Conservation (phyloP, 805 yeast species). For the Suhomyces sp. region DNA sequence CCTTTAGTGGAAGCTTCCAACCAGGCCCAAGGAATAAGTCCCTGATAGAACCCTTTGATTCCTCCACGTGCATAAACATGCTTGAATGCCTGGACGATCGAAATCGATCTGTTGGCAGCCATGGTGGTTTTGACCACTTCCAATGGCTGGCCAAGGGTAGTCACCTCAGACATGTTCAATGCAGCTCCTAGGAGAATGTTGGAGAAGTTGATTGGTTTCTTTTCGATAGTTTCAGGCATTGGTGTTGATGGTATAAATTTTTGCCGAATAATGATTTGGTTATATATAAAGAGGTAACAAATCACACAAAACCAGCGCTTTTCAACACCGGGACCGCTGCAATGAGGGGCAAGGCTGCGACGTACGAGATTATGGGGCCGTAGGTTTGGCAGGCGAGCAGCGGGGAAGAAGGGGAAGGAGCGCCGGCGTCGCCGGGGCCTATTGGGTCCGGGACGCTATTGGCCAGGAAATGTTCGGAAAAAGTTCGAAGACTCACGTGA, state of each 20-base stretch:
- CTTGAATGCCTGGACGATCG: slow-evolving; percentile 63
- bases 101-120: slow-evolving; percentile 89
- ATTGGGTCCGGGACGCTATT: background rate
- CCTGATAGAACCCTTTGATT: slow-evolving; percentile 87
- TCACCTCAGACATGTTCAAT: slow-evolving; percentile 85
- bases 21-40: slow-evolving; percentile 99
- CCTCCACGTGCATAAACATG: slow-evolving; percentile 95
- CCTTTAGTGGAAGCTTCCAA: slow-evolving; percentile 99
- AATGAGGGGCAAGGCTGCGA: background rate
- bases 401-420: background rate
- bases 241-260: slow-evolving; percentile 2
- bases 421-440: background rate
- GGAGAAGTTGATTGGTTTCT: slow-evolving; percentile 85
- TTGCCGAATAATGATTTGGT: background rate
- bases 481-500: background rate
- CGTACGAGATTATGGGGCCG: background rate
- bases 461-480: background rate
- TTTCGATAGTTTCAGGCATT: slow-evolving; percentile 45
- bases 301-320: background rate
- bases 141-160: slow-evolving; percentile 94
- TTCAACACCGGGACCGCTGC: background rate
- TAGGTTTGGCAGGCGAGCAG: background rate
- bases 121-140: slow-evolving; percentile 96
- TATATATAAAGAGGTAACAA: background rate
- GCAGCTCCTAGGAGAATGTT: slow-evolving; percentile 94